phyloP scores from a whole-genome alignment of 228 moss, liverwort and hornwort species.

The Sphagnum magellanicum region DNA sequence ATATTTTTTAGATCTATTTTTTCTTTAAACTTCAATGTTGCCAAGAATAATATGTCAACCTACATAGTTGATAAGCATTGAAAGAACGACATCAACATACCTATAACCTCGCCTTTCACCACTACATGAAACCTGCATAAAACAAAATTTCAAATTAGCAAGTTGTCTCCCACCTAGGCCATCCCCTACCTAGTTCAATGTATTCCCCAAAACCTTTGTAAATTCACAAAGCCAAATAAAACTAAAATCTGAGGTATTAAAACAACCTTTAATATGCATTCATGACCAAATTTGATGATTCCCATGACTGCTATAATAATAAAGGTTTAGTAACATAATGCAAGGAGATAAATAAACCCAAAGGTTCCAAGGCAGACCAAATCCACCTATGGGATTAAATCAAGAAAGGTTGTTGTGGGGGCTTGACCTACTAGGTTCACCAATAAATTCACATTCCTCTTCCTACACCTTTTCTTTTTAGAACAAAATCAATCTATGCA shows the following conservation, averaged over 20 bases:
- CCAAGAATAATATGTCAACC: no score
- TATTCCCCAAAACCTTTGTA: no score
- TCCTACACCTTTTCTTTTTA: slow-evolving; percentile 56
- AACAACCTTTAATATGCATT: no score
- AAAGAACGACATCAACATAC: slow-evolving; percentile 17
- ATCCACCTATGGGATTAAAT: slow-evolving; percentile 28
- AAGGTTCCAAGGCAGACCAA: slow-evolving; percentile 26
- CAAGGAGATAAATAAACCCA: slow-evolving; percentile 23
- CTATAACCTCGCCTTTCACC: slow-evolving; percentile 77
- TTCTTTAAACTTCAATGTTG: no score
- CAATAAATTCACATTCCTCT: slow-evolving; percentile 60
- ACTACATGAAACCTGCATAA: slow-evolving; percentile 69
- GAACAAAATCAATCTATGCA: background rate
- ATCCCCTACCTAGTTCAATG: background rate
- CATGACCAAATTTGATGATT: no score
- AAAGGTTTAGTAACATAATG: no score
- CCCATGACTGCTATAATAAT: no score
- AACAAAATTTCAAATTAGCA: slow-evolving; percentile 21
- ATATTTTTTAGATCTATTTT: no score
- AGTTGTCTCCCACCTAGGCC: slow-evolving; percentile 1
- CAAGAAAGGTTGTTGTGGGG: slow-evolving; percentile 13
- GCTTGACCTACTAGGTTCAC: slow-evolving; percentile 56
- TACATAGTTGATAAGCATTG: no score
- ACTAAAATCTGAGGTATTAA: no score
- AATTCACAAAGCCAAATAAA: no score